Conservation (phyloP, 176 grass and related monocot species). For the Alloteropsis semialata region DNA sequence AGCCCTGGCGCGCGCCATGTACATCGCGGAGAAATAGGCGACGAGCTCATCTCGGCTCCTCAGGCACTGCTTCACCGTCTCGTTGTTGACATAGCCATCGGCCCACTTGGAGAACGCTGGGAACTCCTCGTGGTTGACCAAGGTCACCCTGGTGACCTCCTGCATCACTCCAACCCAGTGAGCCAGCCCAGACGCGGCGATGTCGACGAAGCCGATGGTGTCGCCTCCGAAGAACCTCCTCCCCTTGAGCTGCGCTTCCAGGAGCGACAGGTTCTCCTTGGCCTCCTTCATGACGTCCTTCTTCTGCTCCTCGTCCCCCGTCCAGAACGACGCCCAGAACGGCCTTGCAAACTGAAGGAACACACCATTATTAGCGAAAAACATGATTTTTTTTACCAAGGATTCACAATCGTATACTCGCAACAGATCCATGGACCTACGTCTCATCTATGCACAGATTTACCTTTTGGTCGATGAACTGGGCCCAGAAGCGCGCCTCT, state of each 20-base stretch:
- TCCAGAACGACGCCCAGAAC: too few relatives aligned
- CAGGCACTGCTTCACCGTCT: conserved; percentile 32
- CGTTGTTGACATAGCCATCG: conserved; percentile 21
- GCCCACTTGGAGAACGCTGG: conserved; percentile 30
- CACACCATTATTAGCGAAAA: too few relatives aligned
- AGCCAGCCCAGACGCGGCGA: conserved; percentile 28
- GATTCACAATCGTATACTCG: too few relatives aligned
- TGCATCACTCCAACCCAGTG: conserved; percentile 23
- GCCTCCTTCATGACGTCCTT: too few relatives aligned
- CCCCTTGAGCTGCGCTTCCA: too few relatives aligned
- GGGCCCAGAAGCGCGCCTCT: conserved; percentile 27
- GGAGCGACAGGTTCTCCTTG: too few relatives aligned
- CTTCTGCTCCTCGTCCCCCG: too few relatives aligned
- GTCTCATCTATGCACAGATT: too few relatives aligned
- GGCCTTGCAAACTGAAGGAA: too few relatives aligned
- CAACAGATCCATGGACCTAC: too few relatives aligned
- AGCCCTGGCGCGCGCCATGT: not conserved
- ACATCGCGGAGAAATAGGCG: not conserved
- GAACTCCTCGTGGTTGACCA: conserved; percentile 22
- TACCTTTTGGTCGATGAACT: conserved; percentile 35
- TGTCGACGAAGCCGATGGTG: conserved; percentile 41
- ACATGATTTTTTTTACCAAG: too few relatives aligned
- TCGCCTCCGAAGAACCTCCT: too few relatives aligned
- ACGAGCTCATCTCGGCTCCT: conserved; percentile 20
- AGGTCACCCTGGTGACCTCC: conserved; percentile 24